Evolutionary conservation across 2,329 filamentous ascomycete genomes (phyloP), one percentile per base, ranked within the genome.

Genomic region (Xylariaceae sp.): DNA sequence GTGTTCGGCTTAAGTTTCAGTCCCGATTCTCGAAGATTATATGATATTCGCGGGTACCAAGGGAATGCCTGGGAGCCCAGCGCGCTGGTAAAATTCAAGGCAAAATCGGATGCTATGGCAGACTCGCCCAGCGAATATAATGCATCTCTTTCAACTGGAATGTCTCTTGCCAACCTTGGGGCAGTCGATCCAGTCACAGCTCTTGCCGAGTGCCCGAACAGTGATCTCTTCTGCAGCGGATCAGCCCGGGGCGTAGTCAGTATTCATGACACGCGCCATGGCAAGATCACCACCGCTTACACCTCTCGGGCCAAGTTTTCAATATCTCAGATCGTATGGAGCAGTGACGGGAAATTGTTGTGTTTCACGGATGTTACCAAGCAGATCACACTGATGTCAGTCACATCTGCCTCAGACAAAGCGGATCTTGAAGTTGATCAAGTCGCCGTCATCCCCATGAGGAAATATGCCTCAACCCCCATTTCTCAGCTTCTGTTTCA

Each of bases 31-130:
- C 44, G 47, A 7, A 57, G 57, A 5, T 37, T 64, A 11, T 64
- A 64, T 42, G 62, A 64, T 37, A 53, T 63, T 20, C 46, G 62
- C 27, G 60, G 58, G 4, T 45, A 43, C 17, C 58, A 61, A 40
- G 57, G 25, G 8, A 64, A 60, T 37, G 55, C 47, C 5, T 63
- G 60, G 62, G 59, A 63, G 37, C 60, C 60, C 5, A 58, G 52
- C 33, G 43, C 37, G 10, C 39, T 60, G 23, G 19, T 54, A 14
- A 49, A 52, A 21, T 53, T 52, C 55, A 27, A 44, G 50, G 2
- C 54, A 55, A 29, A 49, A 62, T 22, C 54, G 56, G 16, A 57
- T 56, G 21, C 64, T 60, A 44, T 54, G 57, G 50, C 52, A 53
- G 33, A 52, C 44, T 22, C 25, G 6, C 6, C n/a, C 50, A 22